phyloP scores from a whole-genome alignment of 106 monocot genomes.

The Dioscorea dumetorum region DNA sequence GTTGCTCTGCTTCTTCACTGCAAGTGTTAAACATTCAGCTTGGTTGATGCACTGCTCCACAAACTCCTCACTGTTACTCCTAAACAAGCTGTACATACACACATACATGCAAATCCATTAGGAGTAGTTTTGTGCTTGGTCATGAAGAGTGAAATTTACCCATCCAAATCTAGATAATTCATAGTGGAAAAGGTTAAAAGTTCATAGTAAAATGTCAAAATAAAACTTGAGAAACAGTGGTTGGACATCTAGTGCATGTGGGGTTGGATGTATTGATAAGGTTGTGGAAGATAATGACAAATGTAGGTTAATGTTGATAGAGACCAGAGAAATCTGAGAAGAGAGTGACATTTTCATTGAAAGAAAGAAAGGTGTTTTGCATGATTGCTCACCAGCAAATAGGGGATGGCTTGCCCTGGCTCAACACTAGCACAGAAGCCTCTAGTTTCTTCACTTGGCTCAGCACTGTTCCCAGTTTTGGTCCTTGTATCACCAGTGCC shows the following conservation, averaged over 20 bases:
- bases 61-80: constrained; percentile 45
- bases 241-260: no score
- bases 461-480: constrained; percentile 71
- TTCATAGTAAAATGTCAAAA: background rate
- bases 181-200: no score
- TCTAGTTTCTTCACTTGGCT: constrained; percentile 85
- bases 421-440: constrained; percentile 63
- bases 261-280: no score
- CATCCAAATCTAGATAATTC: no score
- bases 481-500: constrained; percentile 72
- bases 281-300: no score
- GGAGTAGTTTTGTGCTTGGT: background rate
- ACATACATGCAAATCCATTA: background rate
- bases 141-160: no score
- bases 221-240: background rate
- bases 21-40: constrained; percentile 68
- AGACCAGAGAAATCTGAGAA: no score
- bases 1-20: constrained; percentile 72
- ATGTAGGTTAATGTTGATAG: no score
- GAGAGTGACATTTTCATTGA: background rate
- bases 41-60: constrained; percentile 72
- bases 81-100: constrained; percentile 29
- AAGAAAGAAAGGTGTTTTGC: background rate
- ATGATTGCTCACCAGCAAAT: constrained; percentile 40
- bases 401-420: constrained; percentile 55